phyloP scores from a whole-genome alignment of 371 early-diverging fungal genomes.

The Mortierella sp. region DNA sequence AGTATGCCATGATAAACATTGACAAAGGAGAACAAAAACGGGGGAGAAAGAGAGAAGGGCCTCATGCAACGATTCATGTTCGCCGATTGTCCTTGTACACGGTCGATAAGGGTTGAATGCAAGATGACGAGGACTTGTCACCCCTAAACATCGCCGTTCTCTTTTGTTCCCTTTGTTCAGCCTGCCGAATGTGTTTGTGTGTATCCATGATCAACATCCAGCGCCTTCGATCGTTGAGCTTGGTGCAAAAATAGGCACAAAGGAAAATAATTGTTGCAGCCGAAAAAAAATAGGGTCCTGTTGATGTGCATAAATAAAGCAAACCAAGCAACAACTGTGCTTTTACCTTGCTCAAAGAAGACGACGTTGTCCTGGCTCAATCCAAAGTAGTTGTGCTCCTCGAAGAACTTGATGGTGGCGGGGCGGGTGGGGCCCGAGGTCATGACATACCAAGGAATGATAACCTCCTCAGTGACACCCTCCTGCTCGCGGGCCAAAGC shows the following conservation, averaged over 20 bases:
- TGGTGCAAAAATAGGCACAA: constrained; percentile 8
- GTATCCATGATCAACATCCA: constrained; percentile 2
- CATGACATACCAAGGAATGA: constrained; percentile 97
- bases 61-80: not conserved
- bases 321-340: not conserved
- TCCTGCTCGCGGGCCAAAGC: constrained; percentile 69
- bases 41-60: too few relatives aligned
- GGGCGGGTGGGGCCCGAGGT: constrained; percentile 92
- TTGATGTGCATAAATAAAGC: not conserved
- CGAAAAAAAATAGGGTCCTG: constrained; percentile 7
- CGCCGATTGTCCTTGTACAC: not conserved
- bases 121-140: not conserved
- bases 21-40: not conserved
- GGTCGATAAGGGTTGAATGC: not conserved
- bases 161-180: not conserved
- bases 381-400: constrained; percentile 85
- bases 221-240: not conserved
- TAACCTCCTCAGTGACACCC: constrained; percentile 56
- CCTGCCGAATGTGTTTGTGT: not conserved
- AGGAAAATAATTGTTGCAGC: constrained; percentile 1
- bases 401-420: constrained; percentile 85
- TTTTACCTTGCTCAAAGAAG: constrained; percentile 89
- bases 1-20: not conserved
- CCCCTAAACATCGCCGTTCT: not conserved
- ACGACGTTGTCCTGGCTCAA: constrained; percentile 83